phyloP scores from a whole-genome alignment of 2,329 filamentous ascomycete genomes.

The Aspergillus bombycis region DNA sequence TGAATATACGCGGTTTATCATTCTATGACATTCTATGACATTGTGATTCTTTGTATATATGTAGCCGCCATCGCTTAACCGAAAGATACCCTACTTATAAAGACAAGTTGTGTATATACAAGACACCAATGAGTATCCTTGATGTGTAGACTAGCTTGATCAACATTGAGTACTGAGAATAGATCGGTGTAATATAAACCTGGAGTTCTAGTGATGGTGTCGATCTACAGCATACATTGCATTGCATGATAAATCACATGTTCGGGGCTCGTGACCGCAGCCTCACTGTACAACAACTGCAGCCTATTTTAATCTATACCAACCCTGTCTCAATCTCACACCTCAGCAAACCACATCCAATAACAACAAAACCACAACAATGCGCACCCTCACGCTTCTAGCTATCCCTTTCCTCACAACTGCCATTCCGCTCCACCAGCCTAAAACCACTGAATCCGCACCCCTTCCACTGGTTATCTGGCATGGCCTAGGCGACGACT shows the following conservation, averaged over 20 bases:
- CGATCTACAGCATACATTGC: neutral
- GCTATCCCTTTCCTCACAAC: constrained; percentile 22
- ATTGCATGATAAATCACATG: constrained; percentile 4
- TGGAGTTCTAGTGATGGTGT: neutral
- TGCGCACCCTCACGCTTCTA: constrained; percentile 10
- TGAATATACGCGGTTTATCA: constrained; percentile 1
- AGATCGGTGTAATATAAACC: neutral
- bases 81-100: neutral
- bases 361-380: neutral
- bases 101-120: neutral
- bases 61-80: neutral
- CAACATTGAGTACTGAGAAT: neutral
- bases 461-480: constrained; percentile 90
- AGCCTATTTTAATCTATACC: neutral
- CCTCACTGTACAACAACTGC: neutral
- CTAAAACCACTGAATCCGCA: constrained; percentile 29
- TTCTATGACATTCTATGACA: too few relatives aligned
- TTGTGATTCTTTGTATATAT: constrained; percentile 1
- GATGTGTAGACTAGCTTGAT: neutral
- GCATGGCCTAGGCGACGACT: constrained; percentile 77
- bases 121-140: neutral
- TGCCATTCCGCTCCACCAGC: constrained; percentile 20
- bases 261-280: neutral
- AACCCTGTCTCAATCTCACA: too few relatives aligned
- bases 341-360: neutral